A percentile compares a stretch with the other conserved stretches of the same genome.
These are phyloP conservation scores for Testicularia cyperi DNA, from an alignment of 1,284 basidiomycete genomes.

Conservation along the genomic window DNA sequence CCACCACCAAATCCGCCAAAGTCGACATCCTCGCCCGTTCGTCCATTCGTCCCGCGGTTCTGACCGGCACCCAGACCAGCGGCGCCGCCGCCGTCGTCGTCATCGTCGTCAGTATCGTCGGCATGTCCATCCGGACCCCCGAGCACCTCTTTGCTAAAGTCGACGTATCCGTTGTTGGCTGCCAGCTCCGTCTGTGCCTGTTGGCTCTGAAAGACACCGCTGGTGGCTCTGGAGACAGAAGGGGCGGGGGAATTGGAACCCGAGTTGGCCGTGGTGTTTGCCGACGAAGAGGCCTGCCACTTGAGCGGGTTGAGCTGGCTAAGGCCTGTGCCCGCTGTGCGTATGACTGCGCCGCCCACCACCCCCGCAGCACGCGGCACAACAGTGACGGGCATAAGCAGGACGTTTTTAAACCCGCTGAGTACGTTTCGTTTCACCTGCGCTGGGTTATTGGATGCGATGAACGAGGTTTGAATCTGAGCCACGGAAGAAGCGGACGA, in stretches of 20 bases:
- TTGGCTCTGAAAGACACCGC: no score
- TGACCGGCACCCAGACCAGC: no score
- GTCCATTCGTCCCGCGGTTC: no score
- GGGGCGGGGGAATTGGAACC: no score
- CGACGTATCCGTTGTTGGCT: conserved; percentile 40
- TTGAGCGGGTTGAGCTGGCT: conserved; percentile 43
- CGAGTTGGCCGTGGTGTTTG: no score
- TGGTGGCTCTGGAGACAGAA: no score
- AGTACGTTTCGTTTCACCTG: conserved; percentile 89
- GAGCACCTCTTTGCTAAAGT: conserved; percentile 38
- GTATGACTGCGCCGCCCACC: conserved; percentile 62
- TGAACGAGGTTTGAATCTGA: conserved; percentile 65
- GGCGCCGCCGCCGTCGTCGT: no score
- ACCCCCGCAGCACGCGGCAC: conserved; percentile 78
- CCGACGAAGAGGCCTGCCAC: conserved; percentile 42
- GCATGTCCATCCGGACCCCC: conserved; percentile 26
- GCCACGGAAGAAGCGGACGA: not conserved
- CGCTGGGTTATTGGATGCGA: conserved; percentile 82
- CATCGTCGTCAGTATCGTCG: conserved; percentile 31
- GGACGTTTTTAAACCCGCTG: conserved; percentile 83
- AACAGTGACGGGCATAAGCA: conserved; percentile 90
- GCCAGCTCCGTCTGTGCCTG: not conserved
- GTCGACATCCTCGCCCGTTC: no score
- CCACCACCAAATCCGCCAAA: no score
- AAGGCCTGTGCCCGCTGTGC: conserved; percentile 42